phyloP scores from a whole-genome alignment of 805 yeast genomes.

The Starmerella scarabaei region DNA sequence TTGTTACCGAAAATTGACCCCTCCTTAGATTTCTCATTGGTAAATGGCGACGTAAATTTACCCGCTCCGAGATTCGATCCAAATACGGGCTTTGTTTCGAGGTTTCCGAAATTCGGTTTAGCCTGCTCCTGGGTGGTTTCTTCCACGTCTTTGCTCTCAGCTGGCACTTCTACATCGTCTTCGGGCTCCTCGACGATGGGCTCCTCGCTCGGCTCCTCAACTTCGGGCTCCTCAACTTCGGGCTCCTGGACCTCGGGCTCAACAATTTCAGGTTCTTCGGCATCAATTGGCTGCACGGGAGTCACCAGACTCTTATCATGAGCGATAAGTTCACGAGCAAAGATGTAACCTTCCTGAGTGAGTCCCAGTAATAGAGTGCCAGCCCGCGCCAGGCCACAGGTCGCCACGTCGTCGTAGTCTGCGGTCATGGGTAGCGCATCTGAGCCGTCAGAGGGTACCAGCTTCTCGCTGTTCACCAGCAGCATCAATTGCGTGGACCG shows the following conservation, averaged over 20 bases:
- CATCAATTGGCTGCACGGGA: background rate
- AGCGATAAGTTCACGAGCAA: constrained; percentile 18
- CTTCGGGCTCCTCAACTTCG: background rate
- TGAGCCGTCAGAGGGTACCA: constrained; percentile 7
- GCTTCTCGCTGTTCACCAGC: constrained; percentile 1
- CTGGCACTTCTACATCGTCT: background rate
- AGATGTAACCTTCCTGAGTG: constrained; percentile 18
- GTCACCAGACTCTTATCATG: constrained; percentile 5
- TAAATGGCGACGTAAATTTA: too few species aligned
- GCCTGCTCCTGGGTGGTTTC: background rate
- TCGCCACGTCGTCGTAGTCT: constrained; percentile 14
- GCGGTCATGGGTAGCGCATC: constrained; percentile 17
- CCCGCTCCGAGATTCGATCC: too few species aligned
- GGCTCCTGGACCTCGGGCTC: background rate
- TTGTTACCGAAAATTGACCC: too few species aligned
- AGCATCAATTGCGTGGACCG: constrained; percentile 15
- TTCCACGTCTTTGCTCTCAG: background rate
- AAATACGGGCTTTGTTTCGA: too few species aligned
- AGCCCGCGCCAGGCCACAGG: constrained; percentile 17
- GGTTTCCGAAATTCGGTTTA: background rate
- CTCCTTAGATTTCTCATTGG: too few species aligned
- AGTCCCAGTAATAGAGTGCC: constrained; percentile 14
- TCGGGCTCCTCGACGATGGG: background rate
- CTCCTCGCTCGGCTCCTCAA: background rate
- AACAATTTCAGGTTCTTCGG: background rate